phyloP scores from a whole-genome alignment of 345 rosid genomes.

The Syzygium oleosum region DNA sequence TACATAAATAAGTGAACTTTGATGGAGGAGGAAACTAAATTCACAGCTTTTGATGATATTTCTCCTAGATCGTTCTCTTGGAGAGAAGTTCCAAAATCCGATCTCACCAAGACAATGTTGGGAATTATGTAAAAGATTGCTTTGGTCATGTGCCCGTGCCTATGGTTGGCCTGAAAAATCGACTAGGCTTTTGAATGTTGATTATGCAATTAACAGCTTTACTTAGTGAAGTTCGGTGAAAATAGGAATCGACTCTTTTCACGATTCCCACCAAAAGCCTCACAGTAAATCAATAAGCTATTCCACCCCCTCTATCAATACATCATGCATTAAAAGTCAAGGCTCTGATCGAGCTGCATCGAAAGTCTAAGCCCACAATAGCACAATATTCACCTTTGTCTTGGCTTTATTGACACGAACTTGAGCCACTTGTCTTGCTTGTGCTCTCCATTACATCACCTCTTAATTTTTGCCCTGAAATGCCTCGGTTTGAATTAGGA shows the following conservation, averaged over 20 bases:
- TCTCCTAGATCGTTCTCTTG: conserved; percentile 27
- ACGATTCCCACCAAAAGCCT: conserved; percentile 16
- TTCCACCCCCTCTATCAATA: conserved; percentile 20
- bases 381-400: neutral
- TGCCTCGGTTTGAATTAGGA: neutral
- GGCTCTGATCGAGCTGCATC: neutral
- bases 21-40: conserved; percentile 18
- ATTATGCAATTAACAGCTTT: conserved; percentile 12
- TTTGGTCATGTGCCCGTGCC: neutral
- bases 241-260: conserved; percentile 9
- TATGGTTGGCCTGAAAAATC: neutral
- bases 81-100: conserved; percentile 36
- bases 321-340: neutral
- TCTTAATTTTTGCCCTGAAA: neutral
- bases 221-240: conserved; percentile 8
- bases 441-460: neutral
- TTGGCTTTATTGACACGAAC: neutral
- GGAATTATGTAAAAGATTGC: neutral
- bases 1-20: conserved; percentile 23
- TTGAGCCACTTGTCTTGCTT: neutral
- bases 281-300: conserved; percentile 12
- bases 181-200: conserved; percentile 22
- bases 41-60: conserved; percentile 27
- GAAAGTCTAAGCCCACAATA: neutral
- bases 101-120: conserved; percentile 24